phyloP scores from a whole-genome alignment of 2,329 filamentous ascomycete species.

The Aureobasidium sp. region DNA sequence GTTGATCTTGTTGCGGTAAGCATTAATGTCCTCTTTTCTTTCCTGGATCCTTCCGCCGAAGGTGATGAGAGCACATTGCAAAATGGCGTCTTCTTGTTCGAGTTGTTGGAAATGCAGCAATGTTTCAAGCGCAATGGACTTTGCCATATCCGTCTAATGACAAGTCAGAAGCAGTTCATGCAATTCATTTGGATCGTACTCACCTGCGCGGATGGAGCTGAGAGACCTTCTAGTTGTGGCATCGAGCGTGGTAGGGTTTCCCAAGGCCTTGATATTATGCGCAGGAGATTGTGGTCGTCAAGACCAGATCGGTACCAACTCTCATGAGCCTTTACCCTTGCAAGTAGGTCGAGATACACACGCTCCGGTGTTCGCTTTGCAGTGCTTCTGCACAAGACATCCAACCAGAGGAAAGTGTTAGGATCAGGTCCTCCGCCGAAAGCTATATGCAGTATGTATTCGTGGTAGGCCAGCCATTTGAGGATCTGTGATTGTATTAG shows the following conservation, averaged over 20 bases:
- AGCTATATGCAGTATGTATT: neutral
- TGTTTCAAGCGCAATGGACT: neutral
- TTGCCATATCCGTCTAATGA: neutral
- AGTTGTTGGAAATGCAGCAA: neutral
- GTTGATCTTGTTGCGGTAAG: neutral
- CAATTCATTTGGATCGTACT: neutral
- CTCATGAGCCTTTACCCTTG: neutral
- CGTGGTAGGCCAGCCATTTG: neutral
- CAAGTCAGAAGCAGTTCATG: neutral
- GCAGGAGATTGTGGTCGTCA: neutral
- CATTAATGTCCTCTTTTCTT: neutral
- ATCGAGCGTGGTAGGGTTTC: no score
- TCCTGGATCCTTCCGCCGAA: neutral
- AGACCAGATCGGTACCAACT: neutral
- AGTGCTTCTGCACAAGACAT: neutral
- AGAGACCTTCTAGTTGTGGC: no score
- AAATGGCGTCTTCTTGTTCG: no score
- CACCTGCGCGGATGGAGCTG: neutral
- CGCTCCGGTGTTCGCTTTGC: neutral
- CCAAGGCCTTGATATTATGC: no score
- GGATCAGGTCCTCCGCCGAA: neutral
- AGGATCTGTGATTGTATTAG: neutral
- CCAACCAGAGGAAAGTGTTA: neutral
- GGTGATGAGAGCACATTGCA: neutral
- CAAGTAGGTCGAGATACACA: neutral